Evolutionary conservation across 345 rosid genomes (phyloP).

Genomic region (Brassica nigra): DNA sequence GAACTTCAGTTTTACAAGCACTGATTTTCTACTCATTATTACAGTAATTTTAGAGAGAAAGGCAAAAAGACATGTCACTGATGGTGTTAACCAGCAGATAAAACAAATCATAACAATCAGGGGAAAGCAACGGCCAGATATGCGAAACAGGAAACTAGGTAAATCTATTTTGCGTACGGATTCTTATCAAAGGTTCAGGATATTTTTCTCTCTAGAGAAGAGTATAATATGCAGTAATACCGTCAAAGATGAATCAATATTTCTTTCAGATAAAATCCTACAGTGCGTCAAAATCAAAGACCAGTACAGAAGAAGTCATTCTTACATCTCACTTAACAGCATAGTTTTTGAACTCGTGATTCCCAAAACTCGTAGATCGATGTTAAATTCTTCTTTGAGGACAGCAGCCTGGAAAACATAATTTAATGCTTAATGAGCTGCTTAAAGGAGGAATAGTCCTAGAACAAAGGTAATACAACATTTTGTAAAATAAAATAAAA

Average conservation of each 20-base stretch:
- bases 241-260: neutral
- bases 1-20: conserved; percentile 3
- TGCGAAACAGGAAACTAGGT: conserved; percentile 8
- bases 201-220: neutral
- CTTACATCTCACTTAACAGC: conserved; percentile 92
- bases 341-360: conserved; percentile 75
- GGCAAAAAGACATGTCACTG: neutral
- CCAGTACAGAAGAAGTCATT: conserved; percentile 14
- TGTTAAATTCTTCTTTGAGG: conserved; percentile 96
- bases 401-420: conserved; percentile 67
- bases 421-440: conserved; percentile 5
- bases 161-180: neutral
- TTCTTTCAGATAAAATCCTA: conserved; percentile 10
- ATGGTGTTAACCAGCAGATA: neutral
- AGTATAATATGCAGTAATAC: neutral
- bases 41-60: neutral
- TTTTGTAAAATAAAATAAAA: neutral
- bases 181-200: neutral
- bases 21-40: neutral
- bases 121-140: neutral
- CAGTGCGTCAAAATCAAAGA: neutral
- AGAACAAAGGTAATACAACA: neutral
- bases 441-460: neutral
- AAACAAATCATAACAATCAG: neutral
- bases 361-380: conserved; percentile 97